A percentile compares a stretch with the other conserved stretches of the same genome.
Conservation (phyloP, 2,329 filamentous ascomycete species). For the Apiospora sp. region DNA sequence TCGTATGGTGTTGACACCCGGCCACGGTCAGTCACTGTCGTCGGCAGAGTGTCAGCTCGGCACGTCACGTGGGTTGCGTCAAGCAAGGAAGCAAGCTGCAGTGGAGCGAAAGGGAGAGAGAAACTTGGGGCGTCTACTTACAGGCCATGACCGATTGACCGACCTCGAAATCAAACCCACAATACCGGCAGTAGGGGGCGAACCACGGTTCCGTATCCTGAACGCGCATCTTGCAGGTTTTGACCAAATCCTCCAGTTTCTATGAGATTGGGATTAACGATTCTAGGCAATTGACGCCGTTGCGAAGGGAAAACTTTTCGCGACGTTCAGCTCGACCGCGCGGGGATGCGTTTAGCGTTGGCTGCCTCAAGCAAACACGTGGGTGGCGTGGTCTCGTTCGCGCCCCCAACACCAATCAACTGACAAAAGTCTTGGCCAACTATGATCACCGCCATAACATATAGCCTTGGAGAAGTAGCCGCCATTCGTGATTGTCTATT, state of each 20-base stretch:
- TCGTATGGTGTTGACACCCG: too few species aligned
- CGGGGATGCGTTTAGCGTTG: neutral
- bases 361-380: neutral
- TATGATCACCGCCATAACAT: too few species aligned
- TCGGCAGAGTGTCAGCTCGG: too few species aligned
- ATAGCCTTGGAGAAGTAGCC: too few species aligned
- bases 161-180: neutral
- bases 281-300: neutral
- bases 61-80: too few species aligned
- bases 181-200: neutral
- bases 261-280: too few species aligned
- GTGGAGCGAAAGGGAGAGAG: too few species aligned
- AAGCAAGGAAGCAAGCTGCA: too few species aligned
- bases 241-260: too few species aligned
- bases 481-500: neutral
- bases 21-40: too few species aligned
- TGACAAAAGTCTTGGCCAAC: neutral
- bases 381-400: neutral
- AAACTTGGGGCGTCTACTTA: neutral
- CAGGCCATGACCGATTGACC: neutral
- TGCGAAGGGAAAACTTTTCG: neutral
- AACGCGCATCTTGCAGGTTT: neutral
- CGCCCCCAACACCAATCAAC: neutral
- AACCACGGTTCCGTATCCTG: neutral
- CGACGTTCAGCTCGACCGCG: too few species aligned